Evolutionary conservation across 805 yeast species (phyloP).

Genomic region (Wickerhamiella musiphila): DNA sequence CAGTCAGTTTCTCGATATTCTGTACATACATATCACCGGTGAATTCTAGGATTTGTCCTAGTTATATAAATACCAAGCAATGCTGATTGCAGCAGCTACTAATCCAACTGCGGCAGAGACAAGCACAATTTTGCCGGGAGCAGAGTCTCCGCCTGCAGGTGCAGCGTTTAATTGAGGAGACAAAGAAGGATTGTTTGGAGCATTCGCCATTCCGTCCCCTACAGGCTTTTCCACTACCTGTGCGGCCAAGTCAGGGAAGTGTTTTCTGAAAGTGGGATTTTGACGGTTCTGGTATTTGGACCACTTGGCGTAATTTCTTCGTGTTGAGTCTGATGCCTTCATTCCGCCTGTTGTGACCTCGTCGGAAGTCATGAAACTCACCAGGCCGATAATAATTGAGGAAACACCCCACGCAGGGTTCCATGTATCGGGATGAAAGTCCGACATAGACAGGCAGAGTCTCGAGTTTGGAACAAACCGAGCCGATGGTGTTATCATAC

Average conservation of each 20-base stretch:
- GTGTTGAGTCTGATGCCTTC: slow-evolving; percentile 38
- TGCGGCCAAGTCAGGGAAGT: slow-evolving; percentile 52
- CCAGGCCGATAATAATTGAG: slow-evolving; percentile 66
- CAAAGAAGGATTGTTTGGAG: too few species aligned
- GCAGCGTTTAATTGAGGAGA: too few species aligned
- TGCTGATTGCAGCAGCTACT: too few species aligned
- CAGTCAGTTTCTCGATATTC: too few species aligned
- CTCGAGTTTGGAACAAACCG: slow-evolving; percentile 63
- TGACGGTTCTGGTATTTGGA: slow-evolving; percentile 42
- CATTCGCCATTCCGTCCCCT: too few species aligned
- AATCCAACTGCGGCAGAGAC: too few species aligned
- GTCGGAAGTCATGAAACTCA: slow-evolving; percentile 76
- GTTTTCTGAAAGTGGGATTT: slow-evolving; percentile 32
- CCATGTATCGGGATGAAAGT: slow-evolving; percentile 83
- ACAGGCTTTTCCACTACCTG: too few species aligned
- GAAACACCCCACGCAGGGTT: slow-evolving; percentile 87
- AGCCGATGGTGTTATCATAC: slow-evolving; percentile 83
- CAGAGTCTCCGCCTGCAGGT: too few species aligned
- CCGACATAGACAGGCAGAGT: slow-evolving; percentile 72
- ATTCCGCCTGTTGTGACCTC: slow-evolving; percentile 71
- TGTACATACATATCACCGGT: too few species aligned
- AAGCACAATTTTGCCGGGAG: too few species aligned
- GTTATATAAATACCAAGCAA: too few species aligned
- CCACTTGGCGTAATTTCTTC: slow-evolving; percentile 36
- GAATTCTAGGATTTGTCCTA: too few species aligned